phyloP scores from a whole-genome alignment of 208 protist species.

The Acanthamoeba healyi region DNA sequence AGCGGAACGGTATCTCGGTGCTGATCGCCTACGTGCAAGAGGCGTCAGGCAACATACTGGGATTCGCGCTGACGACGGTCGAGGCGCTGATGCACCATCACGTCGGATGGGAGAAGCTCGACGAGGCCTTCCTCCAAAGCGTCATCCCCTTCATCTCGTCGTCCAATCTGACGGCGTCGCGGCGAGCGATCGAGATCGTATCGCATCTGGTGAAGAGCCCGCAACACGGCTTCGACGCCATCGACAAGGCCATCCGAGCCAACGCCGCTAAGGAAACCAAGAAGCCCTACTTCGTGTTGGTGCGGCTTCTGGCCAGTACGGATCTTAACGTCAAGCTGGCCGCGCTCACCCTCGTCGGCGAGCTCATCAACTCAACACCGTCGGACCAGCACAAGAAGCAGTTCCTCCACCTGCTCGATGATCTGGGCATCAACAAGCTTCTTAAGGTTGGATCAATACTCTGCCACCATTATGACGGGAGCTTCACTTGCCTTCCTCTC shows the following conservation, averaged over 20 bases:
- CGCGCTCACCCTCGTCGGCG: constrained; percentile 1
- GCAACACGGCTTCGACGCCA: constrained; percentile 27
- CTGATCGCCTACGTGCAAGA: constrained; percentile 24
- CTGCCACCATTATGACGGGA: not conserved
- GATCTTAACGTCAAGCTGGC: constrained; percentile 69
- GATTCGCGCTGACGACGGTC: constrained; percentile 60
- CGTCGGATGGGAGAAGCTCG: constrained; percentile 49
- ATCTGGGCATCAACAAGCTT: constrained; percentile 66
- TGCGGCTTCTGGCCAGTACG: constrained; percentile 53
- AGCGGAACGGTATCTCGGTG: constrained; percentile 1
- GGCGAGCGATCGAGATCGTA: constrained; percentile 56
- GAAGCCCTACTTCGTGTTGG: constrained; percentile 70
- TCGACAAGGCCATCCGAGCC: constrained; percentile 51
- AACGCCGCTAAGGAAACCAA: constrained; percentile 49
- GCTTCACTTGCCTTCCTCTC: no score
- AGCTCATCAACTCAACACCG: constrained; percentile 39
- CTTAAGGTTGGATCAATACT: constrained; percentile 5
- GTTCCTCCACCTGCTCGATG: constrained; percentile 66
- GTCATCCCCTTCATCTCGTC: constrained; percentile 56
- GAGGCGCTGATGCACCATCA: constrained; percentile 47
- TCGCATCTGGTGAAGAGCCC: constrained; percentile 42
- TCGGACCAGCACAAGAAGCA: constrained; percentile 49
- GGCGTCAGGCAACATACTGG: constrained; percentile 54
- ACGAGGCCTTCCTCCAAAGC: constrained; percentile 60
- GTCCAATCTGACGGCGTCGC: constrained; percentile 52